Evolutionary conservation across 1,284 basidiomycete species (phyloP).

Genomic region (Cystobasidium slooffiae): DNA sequence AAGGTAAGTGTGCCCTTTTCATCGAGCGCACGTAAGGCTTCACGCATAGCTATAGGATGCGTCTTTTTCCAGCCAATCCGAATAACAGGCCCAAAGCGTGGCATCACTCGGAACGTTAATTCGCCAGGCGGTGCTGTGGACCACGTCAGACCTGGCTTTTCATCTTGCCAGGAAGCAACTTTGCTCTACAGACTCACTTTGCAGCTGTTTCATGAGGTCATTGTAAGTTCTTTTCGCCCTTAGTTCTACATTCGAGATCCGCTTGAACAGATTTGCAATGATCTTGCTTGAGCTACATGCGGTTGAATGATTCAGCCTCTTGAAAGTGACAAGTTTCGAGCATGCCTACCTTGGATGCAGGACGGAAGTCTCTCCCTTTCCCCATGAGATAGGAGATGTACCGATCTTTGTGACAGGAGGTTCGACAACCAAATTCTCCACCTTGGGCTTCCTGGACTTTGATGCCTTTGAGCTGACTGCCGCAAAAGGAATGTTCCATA

Average conservation of each 20-base stretch:
- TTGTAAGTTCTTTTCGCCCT: constrained; percentile 20
- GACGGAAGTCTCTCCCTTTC: constrained; percentile 21
- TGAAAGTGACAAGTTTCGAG: neutral
- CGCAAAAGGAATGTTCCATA: constrained; percentile 34
- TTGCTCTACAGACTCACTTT: constrained; percentile 18
- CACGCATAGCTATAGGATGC: constrained; percentile 29
- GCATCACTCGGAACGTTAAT: constrained; percentile 22
- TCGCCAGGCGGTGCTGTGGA: constrained; percentile 31
- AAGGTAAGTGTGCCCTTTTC: constrained; percentile 34
- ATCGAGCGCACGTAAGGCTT: constrained; percentile 9
- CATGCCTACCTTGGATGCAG: constrained; percentile 19
- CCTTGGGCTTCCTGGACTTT: constrained; percentile 47
- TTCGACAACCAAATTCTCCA: constrained; percentile 51
- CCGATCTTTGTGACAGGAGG: constrained; percentile 2
- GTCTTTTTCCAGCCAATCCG: constrained; percentile 30
- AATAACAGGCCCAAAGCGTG: constrained; percentile 34
- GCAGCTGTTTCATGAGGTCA: constrained; percentile 31
- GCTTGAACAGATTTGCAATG: constrained; percentile 27
- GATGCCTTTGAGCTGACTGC: constrained; percentile 43
- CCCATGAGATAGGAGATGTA: constrained; percentile 20
- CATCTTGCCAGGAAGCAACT: neutral
- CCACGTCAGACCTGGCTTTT: neutral
- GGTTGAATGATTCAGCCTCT: neutral
- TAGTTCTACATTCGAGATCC: constrained; percentile 30
- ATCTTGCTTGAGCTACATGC: constrained; percentile 21